These are phyloP conservation scores for Clohesyomyces aquaticus DNA, from an alignment of 495 filamentous ascomycete genomes.

Conservation along the genomic window DNA sequence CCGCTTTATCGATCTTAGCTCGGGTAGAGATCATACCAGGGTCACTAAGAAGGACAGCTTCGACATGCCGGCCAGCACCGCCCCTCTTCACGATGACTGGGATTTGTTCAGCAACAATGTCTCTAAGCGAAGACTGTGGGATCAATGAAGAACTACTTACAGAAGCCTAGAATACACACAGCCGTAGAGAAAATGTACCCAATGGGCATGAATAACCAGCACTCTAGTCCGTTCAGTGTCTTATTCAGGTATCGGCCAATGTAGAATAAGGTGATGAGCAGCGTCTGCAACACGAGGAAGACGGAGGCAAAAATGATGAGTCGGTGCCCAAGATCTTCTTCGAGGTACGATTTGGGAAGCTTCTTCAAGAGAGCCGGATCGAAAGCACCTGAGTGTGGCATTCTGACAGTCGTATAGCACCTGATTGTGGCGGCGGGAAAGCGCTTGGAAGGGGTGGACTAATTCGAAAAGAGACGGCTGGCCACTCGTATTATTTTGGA, in stretches of 20 bases:
- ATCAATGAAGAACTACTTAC: neutral
- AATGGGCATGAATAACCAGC: constrained; percentile 16
- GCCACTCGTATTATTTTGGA: no score
- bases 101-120: neutral
- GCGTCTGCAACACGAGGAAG: neutral
- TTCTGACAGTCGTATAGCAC: neutral
- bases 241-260: neutral
- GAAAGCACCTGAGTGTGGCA: neutral
- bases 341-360: neutral
- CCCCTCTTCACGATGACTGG: constrained; percentile 15
- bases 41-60: neutral
- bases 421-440: no score
- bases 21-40: neutral
- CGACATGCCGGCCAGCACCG: constrained; percentile 10
- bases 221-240: constrained; percentile 1
- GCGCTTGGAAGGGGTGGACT: no score
- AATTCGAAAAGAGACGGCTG: no score
- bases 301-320: neutral
- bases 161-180: neutral
- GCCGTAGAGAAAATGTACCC: constrained; percentile 6
- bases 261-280: constrained; percentile 7
- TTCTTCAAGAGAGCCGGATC: neutral
- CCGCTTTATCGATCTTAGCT: constrained; percentile 3
- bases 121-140: neutral
- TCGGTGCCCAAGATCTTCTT: neutral